Percentiles rank a stretch among this genome's conserved stretches.
Conservation (phyloP, 2,329 filamentous ascomycete genomes). For the Trichoderma sp. region DNA sequence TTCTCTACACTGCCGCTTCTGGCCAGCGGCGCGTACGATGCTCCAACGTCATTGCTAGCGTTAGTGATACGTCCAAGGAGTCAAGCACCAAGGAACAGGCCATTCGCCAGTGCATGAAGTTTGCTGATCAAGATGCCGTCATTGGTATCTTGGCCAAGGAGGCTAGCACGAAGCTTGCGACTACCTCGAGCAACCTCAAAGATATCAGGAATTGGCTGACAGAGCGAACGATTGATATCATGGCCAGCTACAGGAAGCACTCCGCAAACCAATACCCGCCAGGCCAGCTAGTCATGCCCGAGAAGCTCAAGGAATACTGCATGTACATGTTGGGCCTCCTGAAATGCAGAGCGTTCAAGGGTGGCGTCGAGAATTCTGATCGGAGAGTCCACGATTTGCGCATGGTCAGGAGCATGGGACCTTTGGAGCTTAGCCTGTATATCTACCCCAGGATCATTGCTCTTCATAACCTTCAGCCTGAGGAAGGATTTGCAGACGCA, state of each 20-base stretch:
- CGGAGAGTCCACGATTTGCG: conserved; percentile 88
- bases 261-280: conserved; percentile 84
- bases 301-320: conserved; percentile 92
- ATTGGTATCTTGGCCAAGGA: conserved; percentile 89
- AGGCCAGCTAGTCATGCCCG: conserved; percentile 90
- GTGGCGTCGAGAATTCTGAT: conserved; percentile 86
- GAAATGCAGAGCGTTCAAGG: conserved; percentile 92
- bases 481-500: conserved; percentile 87
- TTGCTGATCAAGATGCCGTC: conserved; percentile 94
- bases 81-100: conserved; percentile 48
- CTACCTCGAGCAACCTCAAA: conserved; percentile 71
- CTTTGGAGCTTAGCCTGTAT: conserved; percentile 83
- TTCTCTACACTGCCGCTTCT: conserved; percentile 89
- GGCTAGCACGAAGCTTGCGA: conserved; percentile 79
- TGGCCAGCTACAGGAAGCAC: conserved; percentile 90
- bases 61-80: conserved; percentile 66
- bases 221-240: conserved; percentile 90
- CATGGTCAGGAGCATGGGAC: conserved; percentile 84
- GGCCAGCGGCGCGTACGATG: conserved; percentile 90
- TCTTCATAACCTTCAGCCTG: conserved; percentile 82
- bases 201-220: conserved; percentile 81
- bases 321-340: conserved; percentile 93
- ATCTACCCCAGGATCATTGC: conserved; percentile 94
- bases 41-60: conserved; percentile 88
- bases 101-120: conserved; percentile 82